Evolutionary conservation across 768 basidiomycete genomes (phyloP).

Genomic region (Boletus tomentosulus): DNA sequence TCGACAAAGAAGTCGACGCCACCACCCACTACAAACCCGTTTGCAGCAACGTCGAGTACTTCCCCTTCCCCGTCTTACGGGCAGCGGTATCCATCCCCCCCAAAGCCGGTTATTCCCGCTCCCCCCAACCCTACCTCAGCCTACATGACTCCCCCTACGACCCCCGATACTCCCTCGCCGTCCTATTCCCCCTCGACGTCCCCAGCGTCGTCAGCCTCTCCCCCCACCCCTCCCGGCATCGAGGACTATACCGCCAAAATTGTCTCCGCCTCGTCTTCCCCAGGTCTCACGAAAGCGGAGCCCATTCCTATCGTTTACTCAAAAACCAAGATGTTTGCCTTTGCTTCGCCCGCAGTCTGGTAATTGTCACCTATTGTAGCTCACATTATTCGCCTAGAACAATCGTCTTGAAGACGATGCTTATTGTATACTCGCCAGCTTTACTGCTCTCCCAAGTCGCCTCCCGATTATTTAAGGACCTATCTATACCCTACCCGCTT

Average conservation of each 20-base stretch:
- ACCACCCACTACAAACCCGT: constrained; percentile 27
- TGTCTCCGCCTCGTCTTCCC: constrained; percentile 40
- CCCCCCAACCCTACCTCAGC: constrained; percentile 11
- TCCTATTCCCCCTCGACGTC: constrained; percentile 50
- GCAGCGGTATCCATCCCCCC: constrained; percentile 29
- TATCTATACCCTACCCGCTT: constrained; percentile 30
- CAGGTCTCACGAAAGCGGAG: constrained; percentile 18
- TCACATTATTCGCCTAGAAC: constrained; percentile 22
- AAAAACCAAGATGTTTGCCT: constrained; percentile 62
- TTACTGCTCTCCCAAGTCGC: constrained; percentile 8
- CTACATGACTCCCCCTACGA: constrained; percentile 29
- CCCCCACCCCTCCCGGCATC: constrained; percentile 52
- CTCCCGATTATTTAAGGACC: constrained; percentile 28
- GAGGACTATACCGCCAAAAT: constrained; percentile 49
- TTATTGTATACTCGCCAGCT: constrained; percentile 22
- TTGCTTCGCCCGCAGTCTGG: constrained; percentile 59
- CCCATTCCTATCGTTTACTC: constrained; percentile 29
- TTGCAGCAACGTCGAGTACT: constrained; percentile 30
- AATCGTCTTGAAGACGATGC: constrained; percentile 28
- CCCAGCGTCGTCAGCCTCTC: constrained; percentile 59
- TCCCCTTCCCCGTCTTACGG: constrained; percentile 29
- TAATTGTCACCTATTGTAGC: constrained; percentile 33
- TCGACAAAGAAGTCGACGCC: constrained; percentile 61
- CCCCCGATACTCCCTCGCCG: constrained; percentile 55
- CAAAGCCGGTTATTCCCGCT: constrained; percentile 23